Base-by-base conservation (phyloP, 2,329 filamentous ascomycete species). In the Cytospora paraplurivora region DNA sequence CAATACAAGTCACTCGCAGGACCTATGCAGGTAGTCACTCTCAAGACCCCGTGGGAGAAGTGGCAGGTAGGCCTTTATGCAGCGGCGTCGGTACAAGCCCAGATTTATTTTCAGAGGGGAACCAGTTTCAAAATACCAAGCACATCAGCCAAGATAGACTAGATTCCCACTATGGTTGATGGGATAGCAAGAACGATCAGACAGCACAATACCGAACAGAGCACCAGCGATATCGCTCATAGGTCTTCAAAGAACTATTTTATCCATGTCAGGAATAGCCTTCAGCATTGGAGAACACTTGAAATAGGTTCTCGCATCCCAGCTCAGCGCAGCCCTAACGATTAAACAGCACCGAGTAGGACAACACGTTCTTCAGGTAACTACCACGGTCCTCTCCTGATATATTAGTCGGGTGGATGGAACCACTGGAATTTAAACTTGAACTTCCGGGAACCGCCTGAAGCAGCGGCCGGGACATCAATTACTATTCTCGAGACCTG, bases 251-350 rank as follows among this genome's bases (percentile, higher is more conserved):
- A 63, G 77, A 2, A 82, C 60, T 4, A 56, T 55, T 1, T 79
- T 80, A 0, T 71, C 59, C 7, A 82, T 66, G 32, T 76, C 72
- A 0, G 82, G 81, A 10, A 81, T 66, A 0, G 69, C 73, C 0
- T 72, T 69, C 0, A 84, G 67, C 0, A 77, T 79, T 68, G 84
- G 80, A 0, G 78, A 77, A 0, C 78, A 81, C 70, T 82, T 83
- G 59, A 83, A 85, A 75, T 71, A 84, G 80, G 2, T 72, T 69
- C 67, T 85, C 82, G 68, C 81, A 84, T 0, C 75, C 75, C 47
- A 69, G 80, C 66, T 86, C 85, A 3, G 79, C 83, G 8, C 85
- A 81, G 13, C 73, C 75, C 65, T 85, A 85, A 27, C 82, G 82
- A 7, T 72, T 78, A 1, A 76, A 74, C 4, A 83, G 70, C 0